Conservation (phyloP, 2,329 filamentous ascomycete genomes). For the Aspergillus ochraceoroseus region DNA sequence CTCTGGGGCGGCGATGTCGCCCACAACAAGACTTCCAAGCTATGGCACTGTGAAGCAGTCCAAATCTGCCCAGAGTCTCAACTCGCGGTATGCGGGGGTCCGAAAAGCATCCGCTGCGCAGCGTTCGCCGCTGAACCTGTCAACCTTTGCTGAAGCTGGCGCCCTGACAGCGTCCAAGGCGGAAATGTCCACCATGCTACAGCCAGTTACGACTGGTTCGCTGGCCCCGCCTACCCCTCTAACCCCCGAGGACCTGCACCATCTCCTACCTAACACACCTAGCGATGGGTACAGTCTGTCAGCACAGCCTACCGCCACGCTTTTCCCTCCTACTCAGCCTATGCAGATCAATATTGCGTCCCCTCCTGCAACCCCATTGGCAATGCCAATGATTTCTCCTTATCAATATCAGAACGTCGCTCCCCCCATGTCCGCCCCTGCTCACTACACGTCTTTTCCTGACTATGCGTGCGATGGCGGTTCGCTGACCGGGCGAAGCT, state of each 20-base stretch:
- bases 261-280: conserved; percentile 40
- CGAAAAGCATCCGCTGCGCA: conserved; percentile 45
- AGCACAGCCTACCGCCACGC: conserved; percentile 30
- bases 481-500: conserved; percentile 40
- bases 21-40: conserved; percentile 35
- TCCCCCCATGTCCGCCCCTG: conserved; percentile 42
- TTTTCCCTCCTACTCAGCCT: conserved; percentile 38
- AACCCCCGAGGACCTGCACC: conserved; percentile 42
- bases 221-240: conserved; percentile 43
- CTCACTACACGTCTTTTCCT: conserved; percentile 42
- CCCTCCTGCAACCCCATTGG: conserved; percentile 43
- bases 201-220: conserved; percentile 32
- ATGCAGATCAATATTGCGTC: conserved; percentile 43
- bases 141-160: conserved; percentile 44
- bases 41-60: conserved; percentile 40
- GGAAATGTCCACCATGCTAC: conserved; percentile 33
- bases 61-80: conserved; percentile 45
- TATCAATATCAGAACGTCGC: conserved; percentile 37
- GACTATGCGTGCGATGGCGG: conserved; percentile 40
- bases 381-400: conserved; percentile 36
- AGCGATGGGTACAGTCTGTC: conserved; percentile 39
- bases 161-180: conserved; percentile 33
- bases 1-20: conserved; percentile 40
- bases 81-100: conserved; percentile 44
- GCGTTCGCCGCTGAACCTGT: conserved; percentile 45